Evolutionary conservation across 306 rosid species (phyloP).

Genomic region (Trichosanthes cucumerina): DNA sequence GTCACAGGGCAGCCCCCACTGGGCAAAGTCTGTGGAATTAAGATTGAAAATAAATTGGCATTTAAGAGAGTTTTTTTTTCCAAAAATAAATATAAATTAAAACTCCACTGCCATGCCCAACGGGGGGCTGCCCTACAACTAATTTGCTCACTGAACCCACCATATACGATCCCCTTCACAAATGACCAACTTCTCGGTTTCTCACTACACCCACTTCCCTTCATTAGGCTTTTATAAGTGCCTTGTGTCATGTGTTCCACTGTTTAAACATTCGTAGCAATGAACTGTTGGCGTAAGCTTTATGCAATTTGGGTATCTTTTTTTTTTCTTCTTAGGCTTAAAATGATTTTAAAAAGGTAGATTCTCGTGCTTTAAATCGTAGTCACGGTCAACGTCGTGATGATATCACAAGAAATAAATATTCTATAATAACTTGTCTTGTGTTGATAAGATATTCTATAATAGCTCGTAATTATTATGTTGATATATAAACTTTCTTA

Average conservation of each 20-base stretch:
- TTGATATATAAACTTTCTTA: neutral
- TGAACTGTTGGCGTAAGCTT: slow-evolving; percentile 9
- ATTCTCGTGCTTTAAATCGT: neutral
- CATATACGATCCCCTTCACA: neutral
- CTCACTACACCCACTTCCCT: slow-evolving; percentile 4
- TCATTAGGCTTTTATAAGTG: neutral
- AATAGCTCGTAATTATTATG: neutral
- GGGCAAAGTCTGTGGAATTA: slow-evolving; percentile 27
- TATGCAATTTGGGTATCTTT: neutral
- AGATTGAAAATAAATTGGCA: neutral
- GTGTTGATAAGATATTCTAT: neutral
- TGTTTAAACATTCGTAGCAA: neutral
- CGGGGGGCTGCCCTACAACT: slow-evolving; percentile 46
- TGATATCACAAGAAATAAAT: neutral
- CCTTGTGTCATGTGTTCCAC: neutral
- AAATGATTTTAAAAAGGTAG: neutral
- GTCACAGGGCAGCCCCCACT: slow-evolving; percentile 57
- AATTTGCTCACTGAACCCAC: slow-evolving; percentile 32
- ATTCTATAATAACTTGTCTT: neutral
- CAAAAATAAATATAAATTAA: too few relatives aligned
- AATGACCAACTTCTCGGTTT: neutral
- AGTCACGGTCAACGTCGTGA: neutral
- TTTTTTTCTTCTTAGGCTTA: neutral
- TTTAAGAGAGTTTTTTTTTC: neutral
- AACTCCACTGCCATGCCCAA: slow-evolving; percentile 43